Evolutionary conservation across 257 asterid species (phyloP).

Genomic region (Solanum neorickii): DNA sequence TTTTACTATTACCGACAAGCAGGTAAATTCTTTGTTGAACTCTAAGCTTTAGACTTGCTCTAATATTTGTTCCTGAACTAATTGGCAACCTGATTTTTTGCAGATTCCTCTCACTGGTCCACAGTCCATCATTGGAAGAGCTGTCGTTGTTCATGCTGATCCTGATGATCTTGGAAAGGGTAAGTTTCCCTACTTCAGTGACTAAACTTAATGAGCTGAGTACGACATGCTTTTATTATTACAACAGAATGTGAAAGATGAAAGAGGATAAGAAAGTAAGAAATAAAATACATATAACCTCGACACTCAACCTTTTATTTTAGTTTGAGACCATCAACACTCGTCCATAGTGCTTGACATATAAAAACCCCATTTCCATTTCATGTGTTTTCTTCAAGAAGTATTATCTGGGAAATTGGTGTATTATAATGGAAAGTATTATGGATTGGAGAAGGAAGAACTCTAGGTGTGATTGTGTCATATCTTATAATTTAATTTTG

Average conservation of each 20-base stretch:
- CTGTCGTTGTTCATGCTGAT: conserved; percentile 97
- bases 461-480: background rate
- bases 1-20: conserved; percentile 58
- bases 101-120: conserved; percentile 89
- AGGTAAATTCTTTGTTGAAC: conserved; percentile 25
- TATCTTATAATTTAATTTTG: background rate
- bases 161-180: conserved; percentile 98
- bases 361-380: background rate
- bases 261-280: background rate
- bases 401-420: background rate
- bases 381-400: background rate
- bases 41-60: background rate
- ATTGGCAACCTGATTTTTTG: background rate
- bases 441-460: background rate
- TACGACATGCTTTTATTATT: background rate
- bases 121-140: conserved; percentile 83
- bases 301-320: background rate
- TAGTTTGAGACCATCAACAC: background rate
- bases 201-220: background rate
- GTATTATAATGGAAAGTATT: background rate
- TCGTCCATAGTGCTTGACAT: background rate
- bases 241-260: background rate
- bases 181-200: conserved; percentile 13
- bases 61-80: background rate
- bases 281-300: background rate